Evolutionary conservation across 164 flowering plant species (phyloP), one percentile per base, ranked within the genome.

Genomic region (Cinnamomum chago): DNA sequence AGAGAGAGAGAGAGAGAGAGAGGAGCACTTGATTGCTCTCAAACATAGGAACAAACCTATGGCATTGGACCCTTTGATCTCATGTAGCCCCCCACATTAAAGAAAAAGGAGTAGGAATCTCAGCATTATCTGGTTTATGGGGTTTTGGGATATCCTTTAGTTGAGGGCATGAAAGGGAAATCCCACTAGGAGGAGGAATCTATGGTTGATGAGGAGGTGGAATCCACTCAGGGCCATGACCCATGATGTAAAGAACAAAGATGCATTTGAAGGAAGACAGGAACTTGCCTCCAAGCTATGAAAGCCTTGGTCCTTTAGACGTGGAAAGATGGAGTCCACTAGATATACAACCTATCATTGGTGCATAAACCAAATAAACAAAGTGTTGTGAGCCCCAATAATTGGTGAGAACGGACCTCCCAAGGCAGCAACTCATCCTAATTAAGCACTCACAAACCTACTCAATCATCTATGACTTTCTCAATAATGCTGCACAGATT

Each of bases 291-390:
- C 82, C 84, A 83, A 80, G 76, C 82, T 79, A 81, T 82, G 84
- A 79, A 74, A 84, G 82, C 80, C 81, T 77, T 33, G 75, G 70
- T 75, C 71, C 74, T 30, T 86, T 78, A 77, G 72, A 81, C 85
- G 91, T 91, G 91, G 83, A 88, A 90, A 89, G 90, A 83, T 74
- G 82, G 67, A 62, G 74, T 80, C 88, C 90, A 84, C 91, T 84
- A 76, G 80, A 79, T 80, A 79, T 80, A 76, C 70, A 73, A 62
- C 76, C 85, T 87, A 87, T 89, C 82, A 86, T 89, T 86, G 86
- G 80, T 79, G 74, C 79, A 83, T 50, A 58, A 78, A 88, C 79
- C 55, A 80, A 79, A 75, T 82, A 82, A 82, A 80, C 85, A 70
- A 83, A 79, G 76, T 58, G 60, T 33, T 71, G 70, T 24, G n/a